phyloP scores from a whole-genome alignment of 208 protist species.

The Trypanosoma rangeli region DNA sequence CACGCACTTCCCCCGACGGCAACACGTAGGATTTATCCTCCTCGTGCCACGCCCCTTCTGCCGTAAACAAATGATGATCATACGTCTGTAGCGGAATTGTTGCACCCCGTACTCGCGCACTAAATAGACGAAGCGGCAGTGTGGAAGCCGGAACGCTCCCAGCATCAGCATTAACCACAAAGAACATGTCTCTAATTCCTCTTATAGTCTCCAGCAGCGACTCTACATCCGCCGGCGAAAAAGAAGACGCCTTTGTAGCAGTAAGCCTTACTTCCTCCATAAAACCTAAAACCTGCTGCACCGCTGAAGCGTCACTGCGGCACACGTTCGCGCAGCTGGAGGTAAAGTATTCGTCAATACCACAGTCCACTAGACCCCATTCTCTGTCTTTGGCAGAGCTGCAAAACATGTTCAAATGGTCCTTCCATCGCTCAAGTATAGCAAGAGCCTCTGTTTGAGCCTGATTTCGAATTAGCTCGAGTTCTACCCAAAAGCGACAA shows the following conservation, averaged over 20 bases:
- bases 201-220: not conserved
- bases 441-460: constrained; percentile 31
- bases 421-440: constrained; percentile 74
- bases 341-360: constrained; percentile 71
- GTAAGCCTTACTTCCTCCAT: constrained; percentile 38
- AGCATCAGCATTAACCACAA: constrained; percentile 12
- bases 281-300: constrained; percentile 28
- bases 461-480: constrained; percentile 71
- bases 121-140: constrained; percentile 13
- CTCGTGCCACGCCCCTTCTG: constrained; percentile 7
- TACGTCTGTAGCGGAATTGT: constrained; percentile 32
- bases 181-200: constrained; percentile 25
- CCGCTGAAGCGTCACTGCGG: constrained; percentile 30
- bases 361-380: constrained; percentile 64
- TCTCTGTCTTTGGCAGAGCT: constrained; percentile 41
- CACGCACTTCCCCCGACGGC: not conserved
- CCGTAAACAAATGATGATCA: constrained; percentile 27
- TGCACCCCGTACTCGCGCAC: constrained; percentile 10
- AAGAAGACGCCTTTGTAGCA: not conserved
- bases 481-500: constrained; percentile 65
- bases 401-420: constrained; percentile 77
- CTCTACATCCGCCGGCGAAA: constrained; percentile 8
- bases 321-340: constrained; percentile 51
- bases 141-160: constrained; percentile 3
- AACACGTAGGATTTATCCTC: not conserved